phyloP scores from a whole-genome alignment of 1,139 yeast species.

The Suhomyces maxii region DNA sequence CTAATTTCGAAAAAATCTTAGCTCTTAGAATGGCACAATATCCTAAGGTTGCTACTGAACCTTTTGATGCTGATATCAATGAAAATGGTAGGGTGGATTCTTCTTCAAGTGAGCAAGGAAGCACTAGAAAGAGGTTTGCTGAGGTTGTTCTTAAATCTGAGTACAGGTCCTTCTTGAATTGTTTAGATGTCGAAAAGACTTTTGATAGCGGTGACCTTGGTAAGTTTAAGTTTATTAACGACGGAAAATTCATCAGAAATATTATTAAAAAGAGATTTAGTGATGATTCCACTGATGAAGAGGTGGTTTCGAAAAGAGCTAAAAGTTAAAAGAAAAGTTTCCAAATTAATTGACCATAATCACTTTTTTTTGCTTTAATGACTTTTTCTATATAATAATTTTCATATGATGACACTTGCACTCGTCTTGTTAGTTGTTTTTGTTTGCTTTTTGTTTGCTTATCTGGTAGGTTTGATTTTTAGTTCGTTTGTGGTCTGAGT shows the following conservation, averaged over 20 bases:
- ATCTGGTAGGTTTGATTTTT: neutral
- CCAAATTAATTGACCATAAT: neutral
- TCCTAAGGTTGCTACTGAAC: conserved; percentile 34
- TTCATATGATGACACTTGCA: no score
- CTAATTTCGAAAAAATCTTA: conserved; percentile 34
- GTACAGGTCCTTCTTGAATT: conserved; percentile 45
- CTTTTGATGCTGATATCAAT: conserved; percentile 14
- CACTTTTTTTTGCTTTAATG: neutral
- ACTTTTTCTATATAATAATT: neutral
- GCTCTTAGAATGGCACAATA: conserved; percentile 39
- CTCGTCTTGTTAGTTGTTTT: no score
- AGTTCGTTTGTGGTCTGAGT: conserved; percentile 1
- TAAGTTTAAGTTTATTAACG: conserved; percentile 47
- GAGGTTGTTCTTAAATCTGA: conserved; percentile 56
- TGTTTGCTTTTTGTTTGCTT: no score
- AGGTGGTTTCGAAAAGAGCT: conserved; percentile 9
- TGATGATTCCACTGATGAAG: conserved; percentile 17
- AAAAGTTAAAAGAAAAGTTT: neutral
- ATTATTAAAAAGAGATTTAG: conserved; percentile 52
- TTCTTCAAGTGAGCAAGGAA: neutral
- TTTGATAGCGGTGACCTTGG: conserved; percentile 22
- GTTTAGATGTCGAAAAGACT: conserved; percentile 36
- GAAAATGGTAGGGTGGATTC: neutral
- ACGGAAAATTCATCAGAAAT: conserved; percentile 56
- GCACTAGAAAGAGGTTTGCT: conserved; percentile 43